These are phyloP conservation scores for Candida adriatica DNA, from an alignment of 805 yeast genomes.

Conservation along the genomic window DNA sequence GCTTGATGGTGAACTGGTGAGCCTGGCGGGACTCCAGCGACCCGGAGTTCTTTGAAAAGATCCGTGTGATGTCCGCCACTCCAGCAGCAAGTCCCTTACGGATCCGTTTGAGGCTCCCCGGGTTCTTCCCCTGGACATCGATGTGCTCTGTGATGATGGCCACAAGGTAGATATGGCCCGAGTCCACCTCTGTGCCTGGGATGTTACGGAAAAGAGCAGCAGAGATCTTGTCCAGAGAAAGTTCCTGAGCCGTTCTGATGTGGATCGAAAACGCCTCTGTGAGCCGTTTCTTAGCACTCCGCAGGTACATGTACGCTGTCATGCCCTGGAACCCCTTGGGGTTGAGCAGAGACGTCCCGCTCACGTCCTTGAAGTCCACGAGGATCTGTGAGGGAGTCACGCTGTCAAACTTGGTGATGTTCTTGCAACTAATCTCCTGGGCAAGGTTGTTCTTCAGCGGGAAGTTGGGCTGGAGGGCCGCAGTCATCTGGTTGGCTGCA, in stretches of 20 bases:
- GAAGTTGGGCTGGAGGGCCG: constrained; percentile 67
- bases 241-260: constrained; percentile 49
- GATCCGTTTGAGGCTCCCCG: constrained; percentile 31
- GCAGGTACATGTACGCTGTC: constrained; percentile 64
- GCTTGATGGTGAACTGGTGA: constrained; percentile 62
- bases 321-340: constrained; percentile 67
- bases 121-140: constrained; percentile 30
- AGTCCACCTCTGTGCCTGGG: constrained; percentile 58
- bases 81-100: constrained; percentile 87
- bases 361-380: constrained; percentile 71
- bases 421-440: constrained; percentile 36
- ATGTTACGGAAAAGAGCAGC: constrained; percentile 77
- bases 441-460: constrained; percentile 40
- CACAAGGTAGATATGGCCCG: constrained; percentile 64
- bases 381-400: constrained; percentile 53
- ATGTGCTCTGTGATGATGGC: constrained; percentile 70
- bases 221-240: constrained; percentile 59
- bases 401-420: constrained; percentile 39
- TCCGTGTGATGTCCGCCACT: constrained; percentile 75
- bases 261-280: constrained; percentile 77
- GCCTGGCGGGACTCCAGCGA: constrained; percentile 54
- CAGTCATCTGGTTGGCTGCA: constrained; percentile 60
- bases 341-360: constrained; percentile 48
- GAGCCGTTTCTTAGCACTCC: constrained; percentile 55
- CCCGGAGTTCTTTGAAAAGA: constrained; percentile 61